Evolutionary conservation across 306 rosid genomes (phyloP).

Genomic region (Morella rubra): DNA sequence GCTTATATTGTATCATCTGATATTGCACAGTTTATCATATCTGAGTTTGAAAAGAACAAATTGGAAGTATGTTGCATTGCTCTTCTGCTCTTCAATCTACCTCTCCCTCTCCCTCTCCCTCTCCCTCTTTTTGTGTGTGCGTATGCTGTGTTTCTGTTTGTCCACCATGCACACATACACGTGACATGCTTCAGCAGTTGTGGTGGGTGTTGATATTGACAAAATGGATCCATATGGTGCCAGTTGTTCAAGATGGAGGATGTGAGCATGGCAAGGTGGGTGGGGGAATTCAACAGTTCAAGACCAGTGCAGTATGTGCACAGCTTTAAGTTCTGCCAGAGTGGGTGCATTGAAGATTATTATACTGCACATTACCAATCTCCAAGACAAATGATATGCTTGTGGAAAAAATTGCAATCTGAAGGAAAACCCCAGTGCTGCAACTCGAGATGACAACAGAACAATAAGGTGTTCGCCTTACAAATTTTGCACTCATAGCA

Average conservation of each 20-base stretch:
- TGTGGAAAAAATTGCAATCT: slow-evolving; percentile 76
- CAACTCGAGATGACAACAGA: slow-evolving; percentile 73
- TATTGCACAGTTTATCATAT: slow-evolving; percentile 64
- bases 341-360: slow-evolving; percentile 81
- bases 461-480: slow-evolving; percentile 1
- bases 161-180: background rate
- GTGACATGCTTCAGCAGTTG: background rate
- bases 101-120: slow-evolving; percentile 9
- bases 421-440: slow-evolving; percentile 74
- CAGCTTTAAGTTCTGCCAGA: slow-evolving; percentile 79
- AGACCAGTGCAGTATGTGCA: slow-evolving; percentile 61
- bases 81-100: background rate
- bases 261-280: slow-evolving; percentile 99
- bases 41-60: slow-evolving; percentile 66
- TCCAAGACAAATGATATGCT: slow-evolving; percentile 85
- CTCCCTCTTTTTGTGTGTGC: background rate
- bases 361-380: slow-evolving; percentile 91
- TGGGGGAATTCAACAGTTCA: slow-evolving; percentile 68
- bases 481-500: slow-evolving; percentile 44
- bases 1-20: slow-evolving; percentile 78
- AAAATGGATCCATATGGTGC: slow-evolving; percentile 22
- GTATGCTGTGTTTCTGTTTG: background rate
- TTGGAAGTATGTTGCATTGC: slow-evolving; percentile 52
- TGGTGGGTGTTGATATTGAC: background rate
- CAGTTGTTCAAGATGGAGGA: slow-evolving; percentile 97